phyloP scores from a whole-genome alignment of 495 filamentous ascomycete species.

The Tuber aestivum region DNA sequence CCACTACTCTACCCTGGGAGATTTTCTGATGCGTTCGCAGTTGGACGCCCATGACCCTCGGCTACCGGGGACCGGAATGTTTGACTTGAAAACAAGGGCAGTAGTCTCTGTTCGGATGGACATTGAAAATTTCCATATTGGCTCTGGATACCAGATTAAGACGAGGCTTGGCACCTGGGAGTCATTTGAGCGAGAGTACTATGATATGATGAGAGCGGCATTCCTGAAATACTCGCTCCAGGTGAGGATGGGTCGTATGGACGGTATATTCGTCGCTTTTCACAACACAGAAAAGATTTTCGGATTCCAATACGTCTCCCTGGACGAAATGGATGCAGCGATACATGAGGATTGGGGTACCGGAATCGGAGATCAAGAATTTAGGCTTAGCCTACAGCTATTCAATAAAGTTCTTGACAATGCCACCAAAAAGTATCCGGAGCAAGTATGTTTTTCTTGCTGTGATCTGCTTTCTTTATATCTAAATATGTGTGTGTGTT shows the following conservation, averaged over 20 bases:
- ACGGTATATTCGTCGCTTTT: slow-evolving; percentile 96
- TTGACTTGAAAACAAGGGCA: slow-evolving; percentile 92
- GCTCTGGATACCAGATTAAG: slow-evolving; percentile 81
- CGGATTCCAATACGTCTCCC: slow-evolving; percentile 88
- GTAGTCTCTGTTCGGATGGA: slow-evolving; percentile 89
- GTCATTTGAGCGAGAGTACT: slow-evolving; percentile 92
- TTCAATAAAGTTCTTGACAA: slow-evolving; percentile 71
- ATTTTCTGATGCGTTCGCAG: slow-evolving; percentile 93
- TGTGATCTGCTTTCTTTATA: background rate
- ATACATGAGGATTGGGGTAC: slow-evolving; percentile 67
- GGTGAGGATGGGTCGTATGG: slow-evolving; percentile 94
- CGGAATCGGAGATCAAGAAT: slow-evolving; percentile 76
- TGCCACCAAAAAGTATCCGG: slow-evolving; percentile 65
- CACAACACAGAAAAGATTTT: slow-evolving; percentile 95
- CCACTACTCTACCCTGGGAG: slow-evolving; percentile 81
- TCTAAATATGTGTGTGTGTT: background rate
- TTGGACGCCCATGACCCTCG: slow-evolving; percentile 84
- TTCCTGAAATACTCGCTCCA: slow-evolving; percentile 97
- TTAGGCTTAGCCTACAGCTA: slow-evolving; percentile 68
- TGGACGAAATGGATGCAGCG: slow-evolving; percentile 78
- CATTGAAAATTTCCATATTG: slow-evolving; percentile 60
- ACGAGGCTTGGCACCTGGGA: slow-evolving; percentile 66
- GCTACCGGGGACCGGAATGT: slow-evolving; percentile 87
- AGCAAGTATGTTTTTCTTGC: slow-evolving; percentile 46
- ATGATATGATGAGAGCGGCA: slow-evolving; percentile 89